Percentiles rank a stretch among this genome's conserved stretches.
Conservation (phyloP, 176 grass and related monocot species). For the Phoenix dactylifera region DNA sequence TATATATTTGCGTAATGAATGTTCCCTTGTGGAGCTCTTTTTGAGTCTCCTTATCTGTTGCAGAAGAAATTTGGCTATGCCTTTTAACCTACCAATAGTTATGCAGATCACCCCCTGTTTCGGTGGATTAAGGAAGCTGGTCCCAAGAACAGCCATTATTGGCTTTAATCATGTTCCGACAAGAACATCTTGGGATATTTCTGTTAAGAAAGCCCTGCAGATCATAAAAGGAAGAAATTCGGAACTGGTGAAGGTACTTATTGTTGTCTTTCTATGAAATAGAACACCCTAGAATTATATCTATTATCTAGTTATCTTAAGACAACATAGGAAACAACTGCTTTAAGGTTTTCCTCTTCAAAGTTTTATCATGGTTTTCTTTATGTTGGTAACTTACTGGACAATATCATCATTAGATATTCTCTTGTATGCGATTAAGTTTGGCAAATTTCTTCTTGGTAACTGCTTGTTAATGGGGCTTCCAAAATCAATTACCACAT, state of each 20-base stretch:
- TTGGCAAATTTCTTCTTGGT: not conserved
- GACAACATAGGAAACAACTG: too few relatives aligned
- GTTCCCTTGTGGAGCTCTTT: too few relatives aligned
- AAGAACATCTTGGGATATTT: conserved; percentile 75
- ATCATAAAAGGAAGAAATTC: conserved; percentile 67
- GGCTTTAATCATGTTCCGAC: conserved; percentile 69
- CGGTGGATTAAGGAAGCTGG: conserved; percentile 31
- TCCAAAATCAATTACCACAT: not conserved
- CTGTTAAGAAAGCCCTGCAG: conserved; percentile 75
- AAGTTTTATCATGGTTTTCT: too few relatives aligned
- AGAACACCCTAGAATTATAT: not conserved
- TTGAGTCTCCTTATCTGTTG: too few relatives aligned
- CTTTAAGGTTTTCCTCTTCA: too few relatives aligned
- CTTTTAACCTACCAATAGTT: conserved; percentile 11
- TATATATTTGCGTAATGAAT: not conserved
- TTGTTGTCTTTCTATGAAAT: not conserved
- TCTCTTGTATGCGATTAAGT: too few relatives aligned
- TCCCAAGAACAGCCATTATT: conserved; percentile 36
- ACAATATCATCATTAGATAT: too few relatives aligned
- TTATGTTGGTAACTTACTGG: too few relatives aligned
- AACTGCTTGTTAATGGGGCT: not conserved
- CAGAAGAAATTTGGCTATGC: too few relatives aligned
- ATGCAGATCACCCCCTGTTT: conserved; percentile 64
- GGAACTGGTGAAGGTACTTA: conserved; percentile 71
- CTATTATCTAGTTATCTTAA: too few relatives aligned